Evolutionary conservation across 2,329 filamentous ascomycete species (phyloP), one percentile per base, ranked within the genome.

Genomic region (Aschersonia sp.): DNA sequence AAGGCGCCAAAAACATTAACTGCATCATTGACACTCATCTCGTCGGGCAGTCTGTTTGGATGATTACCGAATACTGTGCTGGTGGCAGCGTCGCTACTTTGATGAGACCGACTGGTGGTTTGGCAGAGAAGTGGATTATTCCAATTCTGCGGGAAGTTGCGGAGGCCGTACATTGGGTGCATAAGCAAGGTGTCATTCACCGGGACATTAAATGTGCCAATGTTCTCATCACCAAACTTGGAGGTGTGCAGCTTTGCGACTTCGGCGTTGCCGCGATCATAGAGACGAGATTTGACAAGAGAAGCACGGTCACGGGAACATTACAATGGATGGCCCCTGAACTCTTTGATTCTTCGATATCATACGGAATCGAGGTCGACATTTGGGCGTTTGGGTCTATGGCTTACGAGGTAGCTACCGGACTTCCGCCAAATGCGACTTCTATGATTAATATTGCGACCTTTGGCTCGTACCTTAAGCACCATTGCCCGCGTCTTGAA

Each of bases 321-420:
- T 81, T 83, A 2, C 81, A 88, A 62, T 92, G 85, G 83, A 89
- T 90, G 85, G 84, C 86, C 0, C 84, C 83, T 0, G 86, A 92
- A 57, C 71, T 90, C 9, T 81, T 85, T 55, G 77, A 82, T 49
- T 70, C 75, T 39, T 69, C 75, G 4, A 70, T 74, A 9, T 78
- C 78, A 5, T 84, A 84, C 58, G 81, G 81, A 49, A 81, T 78
- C n/a, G 81, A 83, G 57, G 79, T 84, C 41, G 86, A 92, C 56
- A 87, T 89, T 47, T 92, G 86, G 86, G 85, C 86, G 2, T 88
- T 86, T 60, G 86, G 85, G 2, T 84, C 84, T 51, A 85, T 88
- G 62, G 72, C 87, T 2, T 87, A 79, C 57, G 86, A 92, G 62
- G 85, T 90, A 61, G 85, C 86, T 1, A 86, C 82, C 5, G 86